phyloP scores from a whole-genome alignment of 495 filamentous ascomycete species.

The Xylaria venustula region DNA sequence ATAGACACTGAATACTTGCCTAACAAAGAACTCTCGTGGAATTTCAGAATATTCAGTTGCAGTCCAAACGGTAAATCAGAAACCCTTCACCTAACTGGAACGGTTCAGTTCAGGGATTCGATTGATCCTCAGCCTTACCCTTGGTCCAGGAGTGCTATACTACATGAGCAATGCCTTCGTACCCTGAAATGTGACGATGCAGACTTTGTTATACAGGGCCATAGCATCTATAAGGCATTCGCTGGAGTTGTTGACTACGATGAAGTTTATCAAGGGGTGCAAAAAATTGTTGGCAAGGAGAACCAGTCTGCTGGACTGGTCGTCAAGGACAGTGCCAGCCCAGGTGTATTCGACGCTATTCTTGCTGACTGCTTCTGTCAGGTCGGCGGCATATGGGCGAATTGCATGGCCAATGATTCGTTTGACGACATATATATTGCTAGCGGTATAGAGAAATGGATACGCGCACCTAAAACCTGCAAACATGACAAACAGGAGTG shows the following conservation, averaged over 20 bases:
- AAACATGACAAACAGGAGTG: not conserved
- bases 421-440: not conserved
- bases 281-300: conserved; percentile 4
- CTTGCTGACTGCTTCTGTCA: not conserved
- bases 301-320: not conserved
- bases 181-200: too few species aligned
- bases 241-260: conserved; percentile 44
- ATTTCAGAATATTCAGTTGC: not conserved
- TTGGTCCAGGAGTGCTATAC: too few species aligned
- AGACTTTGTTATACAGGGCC: conserved; percentile 3
- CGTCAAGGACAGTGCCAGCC: not conserved
- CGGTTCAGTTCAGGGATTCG: too few species aligned
- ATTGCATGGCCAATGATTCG: not conserved
- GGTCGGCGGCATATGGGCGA: not conserved
- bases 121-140: too few species aligned
- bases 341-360: not conserved
- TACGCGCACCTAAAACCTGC: not conserved
- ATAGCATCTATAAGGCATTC: conserved; percentile 33
- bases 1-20: not conserved
- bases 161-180: too few species aligned
- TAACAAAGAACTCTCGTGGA: not conserved
- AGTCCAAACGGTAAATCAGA: conserved; percentile 12
- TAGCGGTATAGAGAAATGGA: not conserved
- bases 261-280: conserved; percentile 36
- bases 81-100: conserved; percentile 28